Evolutionary conservation across 148 eudicot genomes (phyloP), one percentile per base, ranked within the genome.

Genomic region (Persicaria tinctoria): DNA sequence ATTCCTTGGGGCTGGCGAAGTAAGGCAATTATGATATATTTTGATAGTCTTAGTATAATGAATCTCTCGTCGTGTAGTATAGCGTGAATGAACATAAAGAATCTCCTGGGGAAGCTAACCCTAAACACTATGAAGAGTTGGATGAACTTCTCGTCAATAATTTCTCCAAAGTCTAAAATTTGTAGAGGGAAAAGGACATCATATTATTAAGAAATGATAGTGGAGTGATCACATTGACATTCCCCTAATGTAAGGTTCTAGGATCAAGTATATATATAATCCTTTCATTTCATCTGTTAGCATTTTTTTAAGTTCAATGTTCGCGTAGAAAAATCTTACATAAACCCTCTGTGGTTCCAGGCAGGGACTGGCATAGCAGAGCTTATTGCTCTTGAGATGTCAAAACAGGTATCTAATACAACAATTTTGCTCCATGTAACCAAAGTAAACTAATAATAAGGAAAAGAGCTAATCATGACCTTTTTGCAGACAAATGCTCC

Each of bases 341-440:
- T 44, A 41, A 47, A 20, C 13, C 27, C 20, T 68, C 48, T 45
- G 44, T 69, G 73, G 47, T 75, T 81, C 80, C 89, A 94, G 98
- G 97, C 98, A 5, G 97, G 98, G 48, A 94, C 98, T 41, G 98
- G 98, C 60, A 94, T 91, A 75, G 98, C 98, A 50, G 97, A 91
- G 80, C 97, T 94, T 70, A 94, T 94, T 73, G 97, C 98, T 60
- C 88, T 86, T 73, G 96, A 89, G 88, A 88, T 94, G 85, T 91
- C 96, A 64, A 94, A 86, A 79, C 89, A 89, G 97, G 98, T 94
- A 80, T 73, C 54, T 1, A 68, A 51, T 8, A 4, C 14, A 23
- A 8, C 68, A 1, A 38, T 17, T 32, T 41, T 18, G 46, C 49
- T 45, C 49, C 46, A 56, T n/a, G 23, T 20, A 54, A 56, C 5